These are phyloP conservation scores for Inonotus hispidus DNA, from an alignment of 1,284 basidiomycete genomes.

Conservation along the genomic window DNA sequence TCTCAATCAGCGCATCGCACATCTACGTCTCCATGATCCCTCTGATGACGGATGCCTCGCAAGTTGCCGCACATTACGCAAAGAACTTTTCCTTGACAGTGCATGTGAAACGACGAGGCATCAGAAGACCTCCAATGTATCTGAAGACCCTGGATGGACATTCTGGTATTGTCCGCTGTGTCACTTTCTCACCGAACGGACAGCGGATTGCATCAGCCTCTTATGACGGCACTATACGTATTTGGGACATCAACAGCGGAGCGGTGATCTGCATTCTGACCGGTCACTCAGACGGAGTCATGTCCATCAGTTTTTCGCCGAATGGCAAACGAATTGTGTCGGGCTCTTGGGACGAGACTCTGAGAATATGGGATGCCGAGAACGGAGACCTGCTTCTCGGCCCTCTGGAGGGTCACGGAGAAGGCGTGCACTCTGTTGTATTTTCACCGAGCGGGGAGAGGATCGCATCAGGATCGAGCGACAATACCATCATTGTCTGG, in stretches of 20 bases:
- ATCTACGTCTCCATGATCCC: constrained; percentile 24
- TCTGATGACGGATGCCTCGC: constrained; percentile 18
- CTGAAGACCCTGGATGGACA: neutral
- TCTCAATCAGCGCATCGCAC: constrained; percentile 21
- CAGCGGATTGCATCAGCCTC: neutral
- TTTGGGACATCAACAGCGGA: neutral
- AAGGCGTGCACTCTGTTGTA: neutral
- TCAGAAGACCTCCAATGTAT: neutral
- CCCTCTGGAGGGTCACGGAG: neutral
- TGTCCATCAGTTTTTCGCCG: too few species aligned
- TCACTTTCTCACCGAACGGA: constrained; percentile 3
- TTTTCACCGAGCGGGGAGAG: constrained; percentile 1
- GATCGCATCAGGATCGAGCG: neutral
- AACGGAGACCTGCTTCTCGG: too few species aligned
- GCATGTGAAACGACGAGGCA: neutral
- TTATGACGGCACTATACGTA: neutral
- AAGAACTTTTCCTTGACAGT: neutral
- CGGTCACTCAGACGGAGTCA: too few species aligned
- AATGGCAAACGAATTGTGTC: too few species aligned
- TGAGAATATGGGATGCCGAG: too few species aligned
- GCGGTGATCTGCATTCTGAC: neutral
- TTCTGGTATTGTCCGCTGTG: neutral
- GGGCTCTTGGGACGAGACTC: too few species aligned
- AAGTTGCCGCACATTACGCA: neutral
- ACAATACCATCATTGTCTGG: neutral